Evolutionary conservation across 305 asterid genomes (phyloP), one percentile per base, ranked within the genome.

Genomic region (Coffea humblotiana): DNA sequence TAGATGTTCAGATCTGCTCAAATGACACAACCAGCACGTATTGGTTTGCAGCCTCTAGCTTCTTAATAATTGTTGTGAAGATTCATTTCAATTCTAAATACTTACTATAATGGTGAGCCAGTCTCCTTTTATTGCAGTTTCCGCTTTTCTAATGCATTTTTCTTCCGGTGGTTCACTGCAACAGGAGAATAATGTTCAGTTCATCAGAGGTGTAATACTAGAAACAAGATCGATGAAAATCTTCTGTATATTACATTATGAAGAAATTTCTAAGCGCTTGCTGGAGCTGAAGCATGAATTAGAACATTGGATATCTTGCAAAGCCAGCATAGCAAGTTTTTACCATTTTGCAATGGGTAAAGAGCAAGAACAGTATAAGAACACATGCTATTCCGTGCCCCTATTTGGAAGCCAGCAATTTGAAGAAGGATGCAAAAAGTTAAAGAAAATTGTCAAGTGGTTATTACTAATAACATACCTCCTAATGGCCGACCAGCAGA

Each of bases 401-500:
- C 27, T 21, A 60, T 7, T 12, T 0, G 65, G 14, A 60, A 15
- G 65, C 27, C 21, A 11, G 10, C 8, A 60, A 60, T 4, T 21
- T 60, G n/a, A 16, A 19, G 8, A 10, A 74, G 40, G 29, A 71
- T 15, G 61, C 61, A 58, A 3, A 63, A 9, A 25, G 25, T 54
- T 49, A 11, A 1, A 35, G 21, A 64, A 76, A 21, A 35, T 54
- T n/a, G 13, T 27, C 18, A 49, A 48, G 60, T 8, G 29, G 40
- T 49, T 61, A 7, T 7, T 10, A 32, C 29, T 43, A 40, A 52
- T 15, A 75, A 35, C 72, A 49, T 83, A 61, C 92, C 92, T 88
- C 85, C 89, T 80, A 63, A 88, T 85, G 82, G 92, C 92, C 63
- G 90, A 88, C 92, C 92, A 88, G 87, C 90, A 88, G 73, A 88